Evolutionary conservation across 176 grass and related monocot genomes (phyloP).

Genomic region (Oryza longistaminata): DNA sequence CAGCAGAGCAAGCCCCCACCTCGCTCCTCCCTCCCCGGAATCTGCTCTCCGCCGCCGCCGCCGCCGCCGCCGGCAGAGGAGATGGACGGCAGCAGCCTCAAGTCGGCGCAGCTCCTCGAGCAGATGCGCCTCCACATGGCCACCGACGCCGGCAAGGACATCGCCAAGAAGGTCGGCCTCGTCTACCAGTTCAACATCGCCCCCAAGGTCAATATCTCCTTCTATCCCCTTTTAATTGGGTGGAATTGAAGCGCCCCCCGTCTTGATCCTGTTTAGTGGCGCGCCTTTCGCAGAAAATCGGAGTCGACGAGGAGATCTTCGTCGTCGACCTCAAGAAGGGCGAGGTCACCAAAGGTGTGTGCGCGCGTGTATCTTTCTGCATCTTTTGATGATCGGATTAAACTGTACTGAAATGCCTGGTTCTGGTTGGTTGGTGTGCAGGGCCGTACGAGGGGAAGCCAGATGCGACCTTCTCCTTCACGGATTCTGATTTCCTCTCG

Average conservation of each 20-base stretch:
- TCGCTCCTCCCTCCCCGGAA: background rate
- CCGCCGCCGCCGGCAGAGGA: background rate
- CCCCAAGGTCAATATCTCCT: conserved; percentile 46
- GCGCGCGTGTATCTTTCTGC: background rate
- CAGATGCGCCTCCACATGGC: conserved; percentile 70
- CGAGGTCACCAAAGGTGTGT: conserved; percentile 76
- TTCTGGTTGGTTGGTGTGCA: conserved; percentile 20
- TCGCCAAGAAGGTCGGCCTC: conserved; percentile 74
- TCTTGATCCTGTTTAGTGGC: background rate
- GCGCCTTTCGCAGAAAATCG: conserved; percentile 59
- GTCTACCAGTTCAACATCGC: conserved; percentile 83
- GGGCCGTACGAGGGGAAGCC: conserved; percentile 72
- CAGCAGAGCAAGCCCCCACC: background rate
- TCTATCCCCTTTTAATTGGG: too few species aligned
- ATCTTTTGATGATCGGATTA: background rate
- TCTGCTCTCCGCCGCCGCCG: background rate
- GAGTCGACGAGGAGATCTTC: conserved; percentile 81
- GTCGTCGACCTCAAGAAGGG: conserved; percentile 87
- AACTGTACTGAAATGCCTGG: background rate
- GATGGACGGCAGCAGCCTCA: conserved; percentile 73
- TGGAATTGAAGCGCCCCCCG: background rate
- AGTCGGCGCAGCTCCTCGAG: conserved; percentile 68
- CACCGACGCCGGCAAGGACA: conserved; percentile 70
- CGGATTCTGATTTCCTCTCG: conserved; percentile 73
- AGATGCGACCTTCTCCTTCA: conserved; percentile 87